Base-by-base conservation (phyloP, 2,329 filamentous ascomycete species). In the Aspergillus sp. region DNA sequence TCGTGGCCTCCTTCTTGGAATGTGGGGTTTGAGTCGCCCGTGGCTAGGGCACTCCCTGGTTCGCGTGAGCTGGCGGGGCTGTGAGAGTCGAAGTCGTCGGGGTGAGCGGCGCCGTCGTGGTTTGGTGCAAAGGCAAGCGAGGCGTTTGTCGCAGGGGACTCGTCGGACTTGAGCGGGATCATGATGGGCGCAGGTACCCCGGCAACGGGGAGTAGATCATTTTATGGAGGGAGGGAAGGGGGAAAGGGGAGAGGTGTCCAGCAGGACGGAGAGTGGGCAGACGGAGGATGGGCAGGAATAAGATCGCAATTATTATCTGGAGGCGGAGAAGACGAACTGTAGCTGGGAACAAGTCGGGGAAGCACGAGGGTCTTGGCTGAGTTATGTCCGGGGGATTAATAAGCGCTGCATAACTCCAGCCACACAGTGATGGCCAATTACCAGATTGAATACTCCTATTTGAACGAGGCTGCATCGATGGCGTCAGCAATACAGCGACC, bases 161-260 rank as follows among this genome's bases (percentile, higher is more conserved):
- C 67, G 59, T 68, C 68, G 62, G 70, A 69, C 54, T 73, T 69
- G 63, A 68, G 65, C 65, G 68, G 68, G 61, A 70, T 75, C 71
- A 75, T 73, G 69, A 72, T 65, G 72, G 72, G 70, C 66, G 67
- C 67, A 62, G 70, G 62, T 73, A 72, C 71, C 68, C 69, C 67
- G 69, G 63, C 61, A 64, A 58, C 64, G 61, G 68, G 57, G 56
- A 61, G 58, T 56, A 66, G 68, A 64, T 70, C 73, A 75, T 75
- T 63, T 61, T 75, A 73, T 60, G 63, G 59, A 42, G 60, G 52
- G 46, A 61, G 44, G 49, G 45, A 47, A 40, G 12, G 17, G 22
- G 5, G 40, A 40, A 11, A 15, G 45, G 49, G 47, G 54, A 49
- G 53, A 44, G 54, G 37, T 13, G 55, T 30, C 54, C 22, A 54